These are phyloP conservation scores for Penicillium polonicum DNA, from an alignment of 2,329 filamentous ascomycete species.

Conservation along the genomic window DNA sequence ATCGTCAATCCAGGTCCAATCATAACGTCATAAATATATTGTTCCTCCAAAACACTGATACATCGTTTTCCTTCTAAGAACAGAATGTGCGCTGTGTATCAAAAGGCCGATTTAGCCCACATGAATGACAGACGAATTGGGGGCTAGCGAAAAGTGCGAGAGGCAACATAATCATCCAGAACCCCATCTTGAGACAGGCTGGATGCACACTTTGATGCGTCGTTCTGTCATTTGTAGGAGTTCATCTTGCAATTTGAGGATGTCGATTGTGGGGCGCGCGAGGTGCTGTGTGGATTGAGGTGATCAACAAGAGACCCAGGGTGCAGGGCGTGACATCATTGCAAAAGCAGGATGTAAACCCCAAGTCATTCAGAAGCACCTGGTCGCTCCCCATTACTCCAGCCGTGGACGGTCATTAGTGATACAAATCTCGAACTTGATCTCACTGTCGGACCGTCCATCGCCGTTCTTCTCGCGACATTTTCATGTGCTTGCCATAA, in stretches of 20 bases:
- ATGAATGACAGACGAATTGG: neutral
- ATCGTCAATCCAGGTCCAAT: slow-evolving; percentile 22
- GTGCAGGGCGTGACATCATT: neutral
- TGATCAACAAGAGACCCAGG: neutral
- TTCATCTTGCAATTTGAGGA: neutral
- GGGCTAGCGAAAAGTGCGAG: neutral
- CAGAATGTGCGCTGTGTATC: neutral
- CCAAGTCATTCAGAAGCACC: neutral
- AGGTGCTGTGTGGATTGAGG: neutral
- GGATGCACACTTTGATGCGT: neutral
- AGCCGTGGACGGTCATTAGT: neutral
- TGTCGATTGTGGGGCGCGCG: neutral
- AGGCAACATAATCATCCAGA: neutral
- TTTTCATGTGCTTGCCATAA: slow-evolving; percentile 48
- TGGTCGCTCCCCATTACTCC: neutral
- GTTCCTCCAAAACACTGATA: slow-evolving; percentile 10
- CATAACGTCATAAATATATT: slow-evolving; percentile 23
- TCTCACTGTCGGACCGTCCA: slow-evolving; percentile 43
- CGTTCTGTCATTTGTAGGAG: neutral
- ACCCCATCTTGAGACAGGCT: no score
- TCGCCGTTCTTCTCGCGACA: slow-evolving; percentile 48
- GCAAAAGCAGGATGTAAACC: neutral
- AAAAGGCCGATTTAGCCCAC: neutral
- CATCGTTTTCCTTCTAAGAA: slow-evolving; percentile 3
- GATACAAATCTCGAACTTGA: slow-evolving; percentile 1